Percentiles rank a stretch among this genome's conserved stretches.
Conservation (phyloP, 2,329 filamentous ascomycete species). For the Hymenoscyphus albidus region DNA sequence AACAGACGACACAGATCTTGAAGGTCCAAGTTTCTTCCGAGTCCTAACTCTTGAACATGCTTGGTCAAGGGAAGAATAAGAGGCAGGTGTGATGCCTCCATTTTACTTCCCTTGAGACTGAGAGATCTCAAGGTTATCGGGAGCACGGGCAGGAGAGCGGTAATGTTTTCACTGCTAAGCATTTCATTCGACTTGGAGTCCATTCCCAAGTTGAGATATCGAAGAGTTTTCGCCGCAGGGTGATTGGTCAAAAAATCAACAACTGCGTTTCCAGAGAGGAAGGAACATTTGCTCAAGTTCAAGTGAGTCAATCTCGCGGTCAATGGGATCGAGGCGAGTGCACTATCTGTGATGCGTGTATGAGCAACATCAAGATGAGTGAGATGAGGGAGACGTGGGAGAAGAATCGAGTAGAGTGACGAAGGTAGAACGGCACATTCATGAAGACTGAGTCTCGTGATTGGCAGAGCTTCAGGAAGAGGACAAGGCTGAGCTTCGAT, state of each 20-base stretch:
- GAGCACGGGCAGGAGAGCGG: slow-evolving; percentile 60
- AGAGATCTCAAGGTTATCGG: slow-evolving; percentile 67
- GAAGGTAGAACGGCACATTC: slow-evolving; percentile 71
- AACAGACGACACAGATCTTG: slow-evolving; percentile 48
- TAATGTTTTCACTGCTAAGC: slow-evolving; percentile 62
- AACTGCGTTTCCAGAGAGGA: slow-evolving; percentile 61
- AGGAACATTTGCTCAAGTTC: slow-evolving; percentile 72
- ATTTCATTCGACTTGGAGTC: slow-evolving; percentile 71
- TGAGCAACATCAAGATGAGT: slow-evolving; percentile 79
- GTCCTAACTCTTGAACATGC: slow-evolving; percentile 70
- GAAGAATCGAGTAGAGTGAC: slow-evolving; percentile 61
- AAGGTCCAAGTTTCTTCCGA: slow-evolving; percentile 65
- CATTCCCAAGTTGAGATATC: slow-evolving; percentile 69
- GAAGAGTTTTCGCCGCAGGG: slow-evolving; percentile 62
- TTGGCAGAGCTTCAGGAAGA: slow-evolving; percentile 50
- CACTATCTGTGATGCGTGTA: slow-evolving; percentile 69
- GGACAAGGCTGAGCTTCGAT: slow-evolving; percentile 27
- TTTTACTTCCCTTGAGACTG: slow-evolving; percentile 70
- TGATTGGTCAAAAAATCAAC: slow-evolving; percentile 69
- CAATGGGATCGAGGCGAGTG: slow-evolving; percentile 65
- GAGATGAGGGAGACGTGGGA: slow-evolving; percentile 65
- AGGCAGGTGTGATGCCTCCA: slow-evolving; percentile 61
- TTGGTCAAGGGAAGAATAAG: slow-evolving; percentile 63
- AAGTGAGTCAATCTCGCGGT: slow-evolving; percentile 72
- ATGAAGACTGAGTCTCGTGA: slow-evolving; percentile 71